Evolutionary conservation across 1,284 basidiomycete genomes (phyloP).

Genomic region (Irpex rosettiformis): DNA sequence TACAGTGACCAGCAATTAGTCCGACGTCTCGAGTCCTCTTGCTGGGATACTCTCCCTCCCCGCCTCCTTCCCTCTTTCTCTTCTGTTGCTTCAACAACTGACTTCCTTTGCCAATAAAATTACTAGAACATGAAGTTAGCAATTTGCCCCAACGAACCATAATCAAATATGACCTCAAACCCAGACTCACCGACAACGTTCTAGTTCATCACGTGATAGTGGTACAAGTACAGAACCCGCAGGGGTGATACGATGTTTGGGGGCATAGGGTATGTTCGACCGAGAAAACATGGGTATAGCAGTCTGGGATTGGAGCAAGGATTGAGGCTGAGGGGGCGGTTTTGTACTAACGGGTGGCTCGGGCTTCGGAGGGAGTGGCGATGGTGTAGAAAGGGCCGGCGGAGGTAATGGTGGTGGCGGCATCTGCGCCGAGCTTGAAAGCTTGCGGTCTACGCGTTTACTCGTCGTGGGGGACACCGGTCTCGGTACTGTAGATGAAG

Average conservation of each 20-base stretch:
- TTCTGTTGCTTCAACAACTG: slow-evolving; percentile 45
- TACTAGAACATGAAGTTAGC: slow-evolving; percentile 26
- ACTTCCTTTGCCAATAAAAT: slow-evolving; percentile 53
- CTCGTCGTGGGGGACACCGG: slow-evolving; percentile 18
- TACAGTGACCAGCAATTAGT: slow-evolving; percentile 71
- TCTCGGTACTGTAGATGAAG: slow-evolving; percentile 4
- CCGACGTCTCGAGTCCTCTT: slow-evolving; percentile 65
- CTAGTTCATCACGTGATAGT: slow-evolving; percentile 59
- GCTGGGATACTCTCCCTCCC: slow-evolving; percentile 38
- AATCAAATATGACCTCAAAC: background rate
- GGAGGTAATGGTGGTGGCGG: slow-evolving; percentile 15
- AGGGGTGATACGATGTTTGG: slow-evolving; percentile 56
- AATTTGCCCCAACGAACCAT: background rate
- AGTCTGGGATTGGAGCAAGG: slow-evolving; percentile 18
- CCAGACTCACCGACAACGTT: slow-evolving; percentile 40
- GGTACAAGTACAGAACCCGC: slow-evolving; percentile 61
- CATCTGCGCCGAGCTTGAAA: slow-evolving; percentile 12
- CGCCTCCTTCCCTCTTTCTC: slow-evolving; percentile 56
- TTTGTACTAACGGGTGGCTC: slow-evolving; percentile 11
- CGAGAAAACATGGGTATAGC: slow-evolving; percentile 16
- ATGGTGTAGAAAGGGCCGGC: slow-evolving; percentile 6
- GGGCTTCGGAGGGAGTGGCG: slow-evolving; percentile 12
- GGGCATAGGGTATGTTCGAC: slow-evolving; percentile 55
- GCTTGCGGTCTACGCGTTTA: slow-evolving; percentile 20
- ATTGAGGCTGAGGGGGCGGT: slow-evolving; percentile 19